Percentiles rank a stretch among this genome's conserved stretches.
Conservation (phyloP, 2,329 filamentous ascomycete genomes). For the Ophiostoma tasmaniense region DNA sequence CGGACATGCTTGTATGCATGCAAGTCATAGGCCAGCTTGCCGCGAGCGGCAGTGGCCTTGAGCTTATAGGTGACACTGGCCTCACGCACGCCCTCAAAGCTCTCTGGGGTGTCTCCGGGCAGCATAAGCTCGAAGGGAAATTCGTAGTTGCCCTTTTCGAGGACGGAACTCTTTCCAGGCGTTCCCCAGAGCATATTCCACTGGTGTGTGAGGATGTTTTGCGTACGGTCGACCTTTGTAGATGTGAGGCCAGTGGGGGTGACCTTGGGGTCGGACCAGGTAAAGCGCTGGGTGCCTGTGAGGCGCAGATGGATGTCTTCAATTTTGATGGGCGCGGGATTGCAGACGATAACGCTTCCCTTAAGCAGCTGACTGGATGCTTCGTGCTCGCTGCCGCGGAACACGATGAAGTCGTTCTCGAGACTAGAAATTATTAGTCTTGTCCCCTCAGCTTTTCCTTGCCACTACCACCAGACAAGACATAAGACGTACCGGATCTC, state of each 20-base stretch:
- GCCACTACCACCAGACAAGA: neutral
- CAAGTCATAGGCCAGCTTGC: slow-evolving; percentile 82
- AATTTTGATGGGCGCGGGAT: slow-evolving; percentile 59
- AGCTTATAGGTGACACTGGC: slow-evolving; percentile 84
- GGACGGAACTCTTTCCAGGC: slow-evolving; percentile 47
- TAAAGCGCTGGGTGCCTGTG: slow-evolving; percentile 59
- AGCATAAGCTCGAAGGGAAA: slow-evolving; percentile 70
- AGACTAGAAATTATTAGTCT: slow-evolving; percentile 42
- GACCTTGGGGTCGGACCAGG: slow-evolving; percentile 44
- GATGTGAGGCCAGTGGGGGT: slow-evolving; percentile 51
- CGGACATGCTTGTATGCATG: slow-evolving; percentile 70
- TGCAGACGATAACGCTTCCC: slow-evolving; percentile 64
- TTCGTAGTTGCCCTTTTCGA: slow-evolving; percentile 71
- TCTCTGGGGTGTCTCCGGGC: slow-evolving; percentile 70
- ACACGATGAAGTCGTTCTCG: slow-evolving; percentile 70
- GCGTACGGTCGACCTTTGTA: slow-evolving; percentile 50
- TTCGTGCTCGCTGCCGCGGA: slow-evolving; percentile 66
- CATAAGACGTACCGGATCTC: slow-evolving; percentile 44
- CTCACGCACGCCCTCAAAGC: slow-evolving; percentile 78
- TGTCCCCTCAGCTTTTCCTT: neutral
- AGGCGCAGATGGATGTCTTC: slow-evolving; percentile 67
- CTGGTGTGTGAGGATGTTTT: slow-evolving; percentile 56
- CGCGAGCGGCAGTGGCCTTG: slow-evolving; percentile 79
- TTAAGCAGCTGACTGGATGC: slow-evolving; percentile 67
- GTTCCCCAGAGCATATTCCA: slow-evolving; percentile 58